These are phyloP conservation scores for Paracorniculantispora psalliotae DNA, from an alignment of 2,329 filamentous ascomycete genomes.

Conservation along the genomic window DNA sequence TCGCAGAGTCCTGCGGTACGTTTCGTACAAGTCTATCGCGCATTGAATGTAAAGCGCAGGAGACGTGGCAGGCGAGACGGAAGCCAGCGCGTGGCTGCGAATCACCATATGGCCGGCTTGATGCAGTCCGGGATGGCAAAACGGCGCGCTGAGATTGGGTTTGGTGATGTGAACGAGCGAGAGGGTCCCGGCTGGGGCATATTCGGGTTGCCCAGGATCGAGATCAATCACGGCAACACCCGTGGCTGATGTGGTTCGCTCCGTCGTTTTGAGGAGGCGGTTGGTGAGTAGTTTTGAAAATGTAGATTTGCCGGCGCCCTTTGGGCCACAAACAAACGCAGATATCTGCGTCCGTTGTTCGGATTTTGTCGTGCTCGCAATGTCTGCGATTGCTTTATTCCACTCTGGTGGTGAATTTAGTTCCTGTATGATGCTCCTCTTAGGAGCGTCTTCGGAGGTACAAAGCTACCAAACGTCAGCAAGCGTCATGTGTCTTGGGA, in stretches of 20 bases:
- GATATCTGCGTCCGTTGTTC: slow-evolving; percentile 33
- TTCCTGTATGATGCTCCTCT: slow-evolving; percentile 45
- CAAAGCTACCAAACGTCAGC: slow-evolving; percentile 42
- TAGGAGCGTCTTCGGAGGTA: slow-evolving; percentile 48
- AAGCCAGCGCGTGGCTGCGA: slow-evolving; percentile 62
- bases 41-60: slow-evolving; percentile 63
- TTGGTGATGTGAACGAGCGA: slow-evolving; percentile 58
- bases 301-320: slow-evolving; percentile 71
- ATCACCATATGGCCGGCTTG: slow-evolving; percentile 37
- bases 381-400: slow-evolving; percentile 53
- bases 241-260: slow-evolving; percentile 17
- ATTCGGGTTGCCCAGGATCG: slow-evolving; percentile 74
- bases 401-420: slow-evolving; percentile 54
- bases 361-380: slow-evolving; percentile 27
- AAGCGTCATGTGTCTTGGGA: not conserved
- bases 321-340: slow-evolving; percentile 62
- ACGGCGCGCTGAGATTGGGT: slow-evolving; percentile 62
- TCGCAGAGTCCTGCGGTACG: slow-evolving; percentile 45
- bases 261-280: slow-evolving; percentile 51
- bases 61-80: slow-evolving; percentile 60
- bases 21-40: slow-evolving; percentile 55
- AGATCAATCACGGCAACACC: slow-evolving; percentile 63
- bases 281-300: slow-evolving; percentile 65
- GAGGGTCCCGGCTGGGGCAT: slow-evolving; percentile 62
- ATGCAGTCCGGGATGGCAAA: slow-evolving; percentile 49